Conservation (phyloP, 1,139 yeast genomes). For the Diutina neorugosa region DNA sequence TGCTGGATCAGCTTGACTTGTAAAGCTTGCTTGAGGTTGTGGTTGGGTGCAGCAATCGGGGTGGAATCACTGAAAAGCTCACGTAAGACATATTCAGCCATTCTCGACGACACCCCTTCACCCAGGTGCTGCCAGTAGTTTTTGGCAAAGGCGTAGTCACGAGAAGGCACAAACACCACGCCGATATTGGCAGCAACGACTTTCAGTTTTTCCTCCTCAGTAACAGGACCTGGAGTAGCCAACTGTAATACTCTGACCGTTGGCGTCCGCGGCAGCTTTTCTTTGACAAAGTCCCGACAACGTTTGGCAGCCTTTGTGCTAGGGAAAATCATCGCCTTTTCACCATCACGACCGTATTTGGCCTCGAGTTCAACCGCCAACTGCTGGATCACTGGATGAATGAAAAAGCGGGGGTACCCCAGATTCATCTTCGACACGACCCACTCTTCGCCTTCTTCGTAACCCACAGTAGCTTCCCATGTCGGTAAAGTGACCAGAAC, state of each 20-base stretch:
- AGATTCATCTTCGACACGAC: conserved; percentile 69
- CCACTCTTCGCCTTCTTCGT: conserved; percentile 84
- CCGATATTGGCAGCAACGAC: conserved; percentile 59
- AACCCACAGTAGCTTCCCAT: conserved; percentile 86
- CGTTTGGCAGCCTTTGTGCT: conserved; percentile 69
- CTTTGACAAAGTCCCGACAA: conserved; percentile 65
- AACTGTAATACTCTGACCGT: conserved; percentile 64
- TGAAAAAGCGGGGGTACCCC: conserved; percentile 84
- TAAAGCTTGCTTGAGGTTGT: conserved; percentile 18
- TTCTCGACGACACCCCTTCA: conserved; percentile 82
- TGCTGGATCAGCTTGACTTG: conserved; percentile 28
- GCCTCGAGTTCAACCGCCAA: conserved; percentile 36
- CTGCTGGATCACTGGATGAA: conserved; percentile 61
- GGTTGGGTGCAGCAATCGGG: not conserved
- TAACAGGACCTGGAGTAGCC: conserved; percentile 57
- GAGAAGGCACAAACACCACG: conserved; percentile 59
- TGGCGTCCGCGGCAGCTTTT: conserved; percentile 16
- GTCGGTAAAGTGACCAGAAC: conserved; percentile 90
- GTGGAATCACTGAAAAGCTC: conserved; percentile 34
- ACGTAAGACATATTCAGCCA: conserved; percentile 72
- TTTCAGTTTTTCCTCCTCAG: conserved; percentile 44
- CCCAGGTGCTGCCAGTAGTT: conserved; percentile 96
- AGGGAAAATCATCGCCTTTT: conserved; percentile 64
- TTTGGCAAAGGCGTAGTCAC: conserved; percentile 52
- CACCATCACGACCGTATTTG: conserved; percentile 71